Conservation (phyloP, 2,329 filamentous ascomycete species). For the Aspergillus ustus region DNA sequence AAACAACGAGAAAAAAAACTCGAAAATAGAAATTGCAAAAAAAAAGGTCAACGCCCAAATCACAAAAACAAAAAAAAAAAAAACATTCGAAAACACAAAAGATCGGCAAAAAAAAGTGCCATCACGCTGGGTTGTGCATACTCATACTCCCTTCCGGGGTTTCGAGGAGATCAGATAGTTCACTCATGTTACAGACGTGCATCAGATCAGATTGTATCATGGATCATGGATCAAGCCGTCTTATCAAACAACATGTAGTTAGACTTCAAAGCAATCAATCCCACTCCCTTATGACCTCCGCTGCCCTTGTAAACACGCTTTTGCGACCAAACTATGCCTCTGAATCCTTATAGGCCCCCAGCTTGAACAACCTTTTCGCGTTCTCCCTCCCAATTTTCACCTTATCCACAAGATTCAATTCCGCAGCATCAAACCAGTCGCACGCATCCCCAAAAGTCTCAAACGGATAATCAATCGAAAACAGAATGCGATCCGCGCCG, state of each 20-base stretch:
- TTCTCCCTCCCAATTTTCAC: conserved; percentile 53
- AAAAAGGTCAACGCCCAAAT: not conserved
- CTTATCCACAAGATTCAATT: conserved; percentile 43
- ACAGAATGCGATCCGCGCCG: conserved; percentile 45
- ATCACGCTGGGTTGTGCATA: not conserved
- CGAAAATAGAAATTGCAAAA: not conserved
- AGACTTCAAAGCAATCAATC: not conserved
- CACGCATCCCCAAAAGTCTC: conserved; percentile 48
- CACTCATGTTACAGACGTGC: not conserved
- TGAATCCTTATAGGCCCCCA: conserved; percentile 40
- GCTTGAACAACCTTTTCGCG: conserved; percentile 50
- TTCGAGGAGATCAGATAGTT: not conserved
- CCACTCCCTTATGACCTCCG: not conserved
- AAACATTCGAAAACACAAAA: not conserved
- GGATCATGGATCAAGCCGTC: not conserved
- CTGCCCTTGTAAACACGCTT: not conserved
- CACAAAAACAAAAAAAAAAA: not conserved
- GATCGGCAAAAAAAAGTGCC: not conserved
- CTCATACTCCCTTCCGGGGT: not conserved
- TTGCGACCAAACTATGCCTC: conserved; percentile 18
- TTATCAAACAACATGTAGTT: not conserved
- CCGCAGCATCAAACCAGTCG: conserved; percentile 48
- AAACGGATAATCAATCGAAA: conserved; percentile 49
- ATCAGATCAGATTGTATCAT: not conserved
- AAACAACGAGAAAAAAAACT: not conserved